A percentile compares a stretch with the other conserved stretches of the same genome.
Conservation (phyloP, 345 rosid species). For the Syzygium grande region DNA sequence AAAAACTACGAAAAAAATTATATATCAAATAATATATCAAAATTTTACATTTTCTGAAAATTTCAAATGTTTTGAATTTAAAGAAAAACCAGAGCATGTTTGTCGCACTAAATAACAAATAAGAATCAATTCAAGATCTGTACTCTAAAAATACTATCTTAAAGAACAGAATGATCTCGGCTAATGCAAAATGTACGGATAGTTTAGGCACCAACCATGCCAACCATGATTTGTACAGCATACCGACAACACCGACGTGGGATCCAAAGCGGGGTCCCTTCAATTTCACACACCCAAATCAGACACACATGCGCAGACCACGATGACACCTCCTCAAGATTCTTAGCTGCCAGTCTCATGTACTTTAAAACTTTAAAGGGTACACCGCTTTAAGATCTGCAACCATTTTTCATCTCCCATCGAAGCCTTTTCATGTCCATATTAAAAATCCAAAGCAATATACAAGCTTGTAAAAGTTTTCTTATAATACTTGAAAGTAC, state of each 20-base stretch:
- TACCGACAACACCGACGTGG: not conserved
- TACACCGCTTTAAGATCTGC: not conserved
- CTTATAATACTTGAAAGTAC: too few relatives aligned
- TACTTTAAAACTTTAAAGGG: not conserved
- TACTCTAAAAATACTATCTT: not conserved
- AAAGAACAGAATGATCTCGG: not conserved
- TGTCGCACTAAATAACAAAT: not conserved
- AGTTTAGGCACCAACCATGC: not conserved
- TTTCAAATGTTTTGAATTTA: not conserved
- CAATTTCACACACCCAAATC: not conserved
- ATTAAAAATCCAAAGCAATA: not conserved
- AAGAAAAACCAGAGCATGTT: not conserved
- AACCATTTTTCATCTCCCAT: not conserved
- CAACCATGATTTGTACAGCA: not conserved
- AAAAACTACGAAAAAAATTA: not conserved
- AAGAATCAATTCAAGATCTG: not conserved
- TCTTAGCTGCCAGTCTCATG: not conserved
- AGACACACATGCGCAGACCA: not conserved
- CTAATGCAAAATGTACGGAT: not conserved
- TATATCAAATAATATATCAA: not conserved
- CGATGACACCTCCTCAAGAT: not conserved
- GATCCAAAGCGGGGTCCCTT: not conserved
- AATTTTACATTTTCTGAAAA: not conserved
- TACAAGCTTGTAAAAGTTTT: too few relatives aligned
- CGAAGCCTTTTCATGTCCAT: too few relatives aligned